Percentiles rank a stretch among this genome's conserved stretches.
Conservation (phyloP, 2,329 filamentous ascomycete species). For the Calonectria honghensis region DNA sequence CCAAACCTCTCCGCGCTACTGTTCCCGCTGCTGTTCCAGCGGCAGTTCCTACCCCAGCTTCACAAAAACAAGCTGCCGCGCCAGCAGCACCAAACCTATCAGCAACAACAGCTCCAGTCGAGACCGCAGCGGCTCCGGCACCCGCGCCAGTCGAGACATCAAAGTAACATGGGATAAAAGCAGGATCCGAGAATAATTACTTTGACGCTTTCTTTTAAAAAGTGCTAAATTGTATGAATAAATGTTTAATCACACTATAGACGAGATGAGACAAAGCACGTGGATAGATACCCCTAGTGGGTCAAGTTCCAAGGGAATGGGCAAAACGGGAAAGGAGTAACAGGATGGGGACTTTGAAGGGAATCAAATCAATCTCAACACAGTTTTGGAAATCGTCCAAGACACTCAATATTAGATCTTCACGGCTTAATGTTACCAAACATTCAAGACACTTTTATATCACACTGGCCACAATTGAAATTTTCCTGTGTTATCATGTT, state of each 20-base stretch:
- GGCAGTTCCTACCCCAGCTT: slow-evolving; percentile 2
- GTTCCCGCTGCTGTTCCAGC: background rate
- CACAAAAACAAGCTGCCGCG: slow-evolving; percentile 5
- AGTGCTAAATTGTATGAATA: slow-evolving; percentile 19
- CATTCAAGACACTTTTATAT: slow-evolving; percentile 16
- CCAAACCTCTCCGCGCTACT: slow-evolving; percentile 3
- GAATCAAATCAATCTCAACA: background rate
- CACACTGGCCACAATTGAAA: background rate
- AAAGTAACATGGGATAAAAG: background rate
- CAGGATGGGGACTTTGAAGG: slow-evolving; percentile 11
- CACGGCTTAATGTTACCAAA: slow-evolving; percentile 5
- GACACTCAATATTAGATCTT: slow-evolving; percentile 8
- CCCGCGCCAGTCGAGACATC: slow-evolving; percentile 2
- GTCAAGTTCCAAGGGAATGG: slow-evolving; percentile 6
- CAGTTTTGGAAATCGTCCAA: background rate
- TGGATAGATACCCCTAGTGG: slow-evolving; percentile 25
- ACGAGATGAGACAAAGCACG: slow-evolving; percentile 13
- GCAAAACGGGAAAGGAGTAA: slow-evolving; percentile 13
- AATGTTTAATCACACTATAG: slow-evolving; percentile 13
- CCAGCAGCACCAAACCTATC: slow-evolving; percentile 9
- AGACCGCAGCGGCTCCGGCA: background rate
- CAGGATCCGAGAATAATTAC: background rate
- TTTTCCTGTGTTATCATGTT: slow-evolving; percentile 18
- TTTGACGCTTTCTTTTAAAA: background rate
- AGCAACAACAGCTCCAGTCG: background rate